Evolutionary conservation across 2,329 filamentous ascomycete species (phyloP), one percentile per base, ranked within the genome.

Genomic region (Colletotrichum sp.): DNA sequence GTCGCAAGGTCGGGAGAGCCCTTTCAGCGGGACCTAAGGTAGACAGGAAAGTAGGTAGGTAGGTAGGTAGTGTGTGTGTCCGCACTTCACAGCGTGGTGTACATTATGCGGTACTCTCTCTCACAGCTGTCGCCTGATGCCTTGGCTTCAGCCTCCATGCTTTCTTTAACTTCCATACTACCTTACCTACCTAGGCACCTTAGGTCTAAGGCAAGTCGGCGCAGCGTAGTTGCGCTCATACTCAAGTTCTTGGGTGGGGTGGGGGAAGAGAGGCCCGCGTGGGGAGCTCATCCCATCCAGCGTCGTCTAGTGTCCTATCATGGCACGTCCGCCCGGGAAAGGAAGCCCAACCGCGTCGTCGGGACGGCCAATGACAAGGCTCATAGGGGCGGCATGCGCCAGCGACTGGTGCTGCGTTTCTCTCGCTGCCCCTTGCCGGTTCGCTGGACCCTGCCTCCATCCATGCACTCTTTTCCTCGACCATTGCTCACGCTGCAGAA

Each of bases 391-490:
- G 39, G 75, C 75, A 77, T 77, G 71, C 66, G 62, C 63, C 11
- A 75, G 61, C 30, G 75, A 77, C 71, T 77, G 75, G 75, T 49
- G 70, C 52, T 63, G 55, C 25, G 39, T 19, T 44, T 32, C 29
- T 62, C 9, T 32, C 44, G 44, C n/a, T 22, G 44, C 44, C 61
- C 68, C 29, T 25, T 8, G 8, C 44, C 25, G 13, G 30, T 59
- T 69, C 15, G 27, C 62, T 22, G 49, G 39, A 27, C 57, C 30
- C 15, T 70, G 71, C n/a, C 30, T 8, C 22, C 52, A 67, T 16
- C 55, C 44, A 22, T 59, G 11, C 70, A 61, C 55, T 49, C 12
- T 25, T 32, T 39, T 71, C 30, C 36, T 52, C 44, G 44, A 52
- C n/a, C n/a, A 52, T 52, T 13, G 44, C 32, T 64, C 25, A 65